A percentile compares a stretch with the other conserved stretches of the same genome.
Conservation (phyloP, 2,329 filamentous ascomycete genomes). For the Rhinocladiella similis region DNA sequence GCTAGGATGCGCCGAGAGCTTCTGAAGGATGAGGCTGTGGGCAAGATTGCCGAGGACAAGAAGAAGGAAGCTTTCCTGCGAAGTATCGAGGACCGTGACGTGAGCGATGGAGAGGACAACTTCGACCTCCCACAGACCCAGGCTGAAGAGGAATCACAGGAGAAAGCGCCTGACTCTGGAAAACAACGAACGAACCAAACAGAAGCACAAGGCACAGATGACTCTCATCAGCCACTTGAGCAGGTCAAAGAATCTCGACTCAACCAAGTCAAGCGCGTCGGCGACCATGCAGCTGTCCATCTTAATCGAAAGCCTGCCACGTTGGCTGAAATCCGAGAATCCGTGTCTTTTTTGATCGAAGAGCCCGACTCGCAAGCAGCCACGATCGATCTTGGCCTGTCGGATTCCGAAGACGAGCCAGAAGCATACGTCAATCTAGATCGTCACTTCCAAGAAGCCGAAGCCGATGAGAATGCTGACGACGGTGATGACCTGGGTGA, state of each 20-base stretch:
- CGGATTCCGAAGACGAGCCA: constrained; percentile 40
- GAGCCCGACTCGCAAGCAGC: constrained; percentile 43
- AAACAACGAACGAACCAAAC: too few relatives aligned
- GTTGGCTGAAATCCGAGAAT: constrained; percentile 78
- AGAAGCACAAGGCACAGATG: too few relatives aligned
- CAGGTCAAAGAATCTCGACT: constrained; percentile 49
- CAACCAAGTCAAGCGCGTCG: constrained; percentile 58
- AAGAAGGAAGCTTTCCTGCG: constrained; percentile 88
- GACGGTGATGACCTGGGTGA: constrained; percentile 39
- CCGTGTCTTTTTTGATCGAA: constrained; percentile 80
- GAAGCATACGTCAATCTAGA: constrained; percentile 44
- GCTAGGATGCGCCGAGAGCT: constrained; percentile 88
- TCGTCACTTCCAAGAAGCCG: constrained; percentile 54
- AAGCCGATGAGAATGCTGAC: constrained; percentile 54
- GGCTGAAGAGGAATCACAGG: constrained; percentile 21
- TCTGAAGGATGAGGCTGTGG: constrained; percentile 83
- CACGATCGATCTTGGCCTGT: constrained; percentile 52
- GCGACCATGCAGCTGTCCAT: constrained; percentile 66
- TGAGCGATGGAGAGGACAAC: constrained; percentile 64
- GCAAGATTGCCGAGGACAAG: constrained; percentile 84
- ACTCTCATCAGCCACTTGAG: constrained; percentile 36
- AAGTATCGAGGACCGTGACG: constrained; percentile 81
- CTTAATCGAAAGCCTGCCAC: constrained; percentile 71
- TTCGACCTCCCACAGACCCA: constrained; percentile 50
- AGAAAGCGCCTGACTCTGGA: neutral